phyloP scores from a whole-genome alignment of 1,284 basidiomycete genomes.

The Cystobasidiaceae sp. region DNA sequence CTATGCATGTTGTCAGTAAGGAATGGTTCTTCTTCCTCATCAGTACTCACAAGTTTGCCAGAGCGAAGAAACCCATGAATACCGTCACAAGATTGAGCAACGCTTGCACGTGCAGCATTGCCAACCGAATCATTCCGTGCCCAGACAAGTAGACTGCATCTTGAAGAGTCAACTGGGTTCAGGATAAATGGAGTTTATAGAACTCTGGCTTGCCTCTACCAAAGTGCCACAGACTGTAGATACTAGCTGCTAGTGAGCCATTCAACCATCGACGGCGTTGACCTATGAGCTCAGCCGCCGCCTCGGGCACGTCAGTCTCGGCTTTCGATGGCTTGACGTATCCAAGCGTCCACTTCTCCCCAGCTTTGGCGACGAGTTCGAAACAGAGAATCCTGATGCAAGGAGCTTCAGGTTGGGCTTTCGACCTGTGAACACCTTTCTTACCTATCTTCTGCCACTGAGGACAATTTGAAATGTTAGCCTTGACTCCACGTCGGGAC shows the following conservation, averaged over 20 bases:
- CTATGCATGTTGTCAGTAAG: neutral
- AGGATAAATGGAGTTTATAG: neutral
- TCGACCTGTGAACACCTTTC: neutral
- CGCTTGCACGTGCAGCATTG: constrained; percentile 87
- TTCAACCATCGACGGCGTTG: constrained; percentile 62
- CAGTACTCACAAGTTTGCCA: constrained; percentile 25
- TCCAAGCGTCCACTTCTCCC: constrained; percentile 53
- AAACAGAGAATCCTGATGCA: constrained; percentile 35
- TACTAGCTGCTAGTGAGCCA: constrained; percentile 91
- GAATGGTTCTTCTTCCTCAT: neutral
- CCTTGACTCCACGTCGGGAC: too few relatives aligned
- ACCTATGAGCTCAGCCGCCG: constrained; percentile 64
- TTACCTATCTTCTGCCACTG: constrained; percentile 26
- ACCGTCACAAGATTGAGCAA: constrained; percentile 50
- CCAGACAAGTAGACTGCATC: constrained; percentile 69
- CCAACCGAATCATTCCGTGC: constrained; percentile 53
- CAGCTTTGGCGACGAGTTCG: constrained; percentile 42
- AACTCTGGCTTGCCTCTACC: constrained; percentile 44
- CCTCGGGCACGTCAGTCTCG: constrained; percentile 36
- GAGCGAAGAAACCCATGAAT: constrained; percentile 47
- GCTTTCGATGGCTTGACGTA: constrained; percentile 34
- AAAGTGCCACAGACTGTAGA: constrained; percentile 92
- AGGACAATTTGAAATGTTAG: neutral
- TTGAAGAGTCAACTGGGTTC: neutral
- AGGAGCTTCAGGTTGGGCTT: neutral